Evolutionary conservation across 78 protist genomes (phyloP).

Genomic region (Anaeramoeba flamelloides): DNA sequence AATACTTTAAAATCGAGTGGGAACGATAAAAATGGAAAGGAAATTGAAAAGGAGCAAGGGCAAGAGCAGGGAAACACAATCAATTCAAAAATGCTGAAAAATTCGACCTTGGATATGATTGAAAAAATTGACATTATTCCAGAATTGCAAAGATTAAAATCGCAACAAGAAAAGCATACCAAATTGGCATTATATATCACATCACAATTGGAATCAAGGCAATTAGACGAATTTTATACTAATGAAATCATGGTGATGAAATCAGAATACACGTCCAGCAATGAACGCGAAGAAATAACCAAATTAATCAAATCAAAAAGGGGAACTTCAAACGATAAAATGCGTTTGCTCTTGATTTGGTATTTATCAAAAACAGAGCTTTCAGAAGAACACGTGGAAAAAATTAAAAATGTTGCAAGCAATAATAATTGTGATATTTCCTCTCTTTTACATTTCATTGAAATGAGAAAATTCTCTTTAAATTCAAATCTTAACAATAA

Average conservation of each 20-base stretch:
- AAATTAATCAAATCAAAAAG: slow-evolving; percentile 25
- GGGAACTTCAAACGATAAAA: slow-evolving; percentile 42
- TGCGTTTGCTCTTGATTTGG: slow-evolving; percentile 46
- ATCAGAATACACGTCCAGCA: too few species aligned
- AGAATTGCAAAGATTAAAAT: slow-evolving; percentile 38
- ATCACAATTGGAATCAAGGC: too few species aligned
- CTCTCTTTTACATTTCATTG: too few species aligned
- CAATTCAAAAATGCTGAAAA: background rate
- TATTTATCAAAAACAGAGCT: slow-evolving; percentile 13
- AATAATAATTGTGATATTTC: too few species aligned
- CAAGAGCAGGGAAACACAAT: slow-evolving; percentile 4
- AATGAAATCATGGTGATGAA: too few species aligned
- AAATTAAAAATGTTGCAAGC: slow-evolving; percentile 24
- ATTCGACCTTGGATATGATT: background rate
- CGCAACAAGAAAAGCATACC: slow-evolving; percentile 44
- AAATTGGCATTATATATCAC: too few species aligned
- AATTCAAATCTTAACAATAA: too few species aligned
- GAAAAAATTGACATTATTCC: background rate
- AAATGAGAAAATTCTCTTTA: too few species aligned
- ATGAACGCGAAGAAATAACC: slow-evolving; percentile 16
- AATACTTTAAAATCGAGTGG: too few species aligned
- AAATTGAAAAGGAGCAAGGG: background rate
- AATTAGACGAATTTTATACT: too few species aligned
- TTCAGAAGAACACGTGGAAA: slow-evolving; percentile 17
- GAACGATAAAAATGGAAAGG: slow-evolving; percentile 4